A percentile compares a stretch with the other conserved stretches of the same genome.
These are phyloP conservation scores for Raddia distichophylla DNA, from an alignment of 176 grass and related monocot genomes.

Conservation along the genomic window DNA sequence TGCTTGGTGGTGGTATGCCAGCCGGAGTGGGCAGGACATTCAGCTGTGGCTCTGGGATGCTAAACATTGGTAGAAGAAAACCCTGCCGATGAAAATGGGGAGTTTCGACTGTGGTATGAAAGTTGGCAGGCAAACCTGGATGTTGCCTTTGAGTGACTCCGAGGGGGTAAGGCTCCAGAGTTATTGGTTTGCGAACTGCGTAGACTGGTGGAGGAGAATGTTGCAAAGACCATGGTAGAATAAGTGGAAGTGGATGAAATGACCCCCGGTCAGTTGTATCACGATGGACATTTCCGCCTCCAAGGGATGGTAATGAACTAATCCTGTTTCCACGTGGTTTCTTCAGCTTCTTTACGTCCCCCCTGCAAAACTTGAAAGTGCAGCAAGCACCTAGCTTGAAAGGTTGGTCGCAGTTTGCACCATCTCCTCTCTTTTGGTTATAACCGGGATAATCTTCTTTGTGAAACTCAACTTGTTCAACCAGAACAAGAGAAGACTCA, in stretches of 20 bases:
- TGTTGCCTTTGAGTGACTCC: conserved; percentile 24
- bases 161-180: background rate
- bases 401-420: conserved; percentile 38
- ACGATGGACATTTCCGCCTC: background rate
- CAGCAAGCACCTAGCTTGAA: conserved; percentile 48
- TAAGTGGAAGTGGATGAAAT: background rate
- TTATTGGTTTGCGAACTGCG: background rate
- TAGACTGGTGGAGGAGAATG: conserved; percentile 12
- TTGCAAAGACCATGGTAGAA: conserved; percentile 6
- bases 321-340: background rate
- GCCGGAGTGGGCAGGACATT: background rate
- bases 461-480: conserved; percentile 20
- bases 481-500: conserved; percentile 39
- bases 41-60: background rate
- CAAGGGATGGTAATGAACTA: conserved; percentile 17
- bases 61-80: background rate
- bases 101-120: background rate
- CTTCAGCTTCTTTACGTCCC: conserved; percentile 34
- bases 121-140: background rate
- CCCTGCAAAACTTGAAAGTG: conserved; percentile 54
- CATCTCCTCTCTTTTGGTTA: conserved; percentile 67
- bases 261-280: background rate
- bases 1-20: background rate
- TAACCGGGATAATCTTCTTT: conserved; percentile 65
- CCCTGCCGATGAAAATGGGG: conserved; percentile 2